Base-by-base conservation (phyloP, 2,329 filamentous ascomycete genomes). In the Cyphellophora europaea region DNA sequence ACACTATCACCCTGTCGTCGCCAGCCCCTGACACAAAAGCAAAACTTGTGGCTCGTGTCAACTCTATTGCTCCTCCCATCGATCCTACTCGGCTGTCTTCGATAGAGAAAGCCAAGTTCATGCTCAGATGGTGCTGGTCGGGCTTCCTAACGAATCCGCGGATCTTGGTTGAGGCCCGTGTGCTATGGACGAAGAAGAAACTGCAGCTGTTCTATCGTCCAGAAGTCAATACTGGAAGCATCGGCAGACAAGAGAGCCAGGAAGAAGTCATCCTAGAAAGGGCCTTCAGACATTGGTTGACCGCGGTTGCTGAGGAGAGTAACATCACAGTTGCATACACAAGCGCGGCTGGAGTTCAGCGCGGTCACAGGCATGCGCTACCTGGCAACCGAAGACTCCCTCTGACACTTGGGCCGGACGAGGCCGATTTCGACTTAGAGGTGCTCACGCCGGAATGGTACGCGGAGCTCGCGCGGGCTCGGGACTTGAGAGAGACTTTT, bases 121-220 rank as follows among this genome's bases (percentile, higher is more conserved):
- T 44, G 11, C 16, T 32, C 3, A 23, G 33, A n/a, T 46, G 41
- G 35, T 41, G 41, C 30, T 46, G 41, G 43, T 36, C 43, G 10
- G 43, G 43, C 15, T 42, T 41, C 19, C 36, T 43, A 17, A 46
- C 43, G 8, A 43, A 39, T 35, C 35, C 33, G 2, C 34, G 43
- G 3, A 44, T 44, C 13, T 28, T 46, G n/a, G 25, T 38, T 11
- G 38, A 44, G 30, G 41, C 43, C 12, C 28, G 38, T 8, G 15
- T 36, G 5, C 30, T 46, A 5, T 46, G 41, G 43, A 13, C 23
- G 16, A 41, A 43, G 32, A 25, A 25, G 21, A 30, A 40, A 15
- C 25, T 44, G 17, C 19, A 36, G 25, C 17, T 43, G 19, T 44
- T 44, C 33, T 44, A 41, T 19, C 35, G 41, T 8, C 43, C 43